These are phyloP conservation scores for Aspergillus oerlinghausenensis DNA, from an alignment of 2,329 filamentous ascomycete species.

Conservation along the genomic window DNA sequence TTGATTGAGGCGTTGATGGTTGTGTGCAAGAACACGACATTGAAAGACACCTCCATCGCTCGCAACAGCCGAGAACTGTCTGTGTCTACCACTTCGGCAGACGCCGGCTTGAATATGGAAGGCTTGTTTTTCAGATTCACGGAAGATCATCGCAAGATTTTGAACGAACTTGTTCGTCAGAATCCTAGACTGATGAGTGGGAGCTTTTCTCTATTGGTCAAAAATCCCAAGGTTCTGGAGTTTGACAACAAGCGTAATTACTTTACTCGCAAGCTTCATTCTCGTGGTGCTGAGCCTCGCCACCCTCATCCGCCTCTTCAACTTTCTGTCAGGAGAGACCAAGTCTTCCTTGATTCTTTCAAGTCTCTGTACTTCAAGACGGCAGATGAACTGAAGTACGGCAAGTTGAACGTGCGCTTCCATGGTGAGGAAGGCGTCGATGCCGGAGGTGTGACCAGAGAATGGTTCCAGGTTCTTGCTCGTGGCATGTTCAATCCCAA, in stretches of 20 bases:
- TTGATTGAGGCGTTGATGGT: slow-evolving; percentile 98
- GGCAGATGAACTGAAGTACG: slow-evolving; percentile 97
- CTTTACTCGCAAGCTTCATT: slow-evolving; percentile 90
- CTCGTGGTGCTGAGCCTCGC: slow-evolving; percentile 64
- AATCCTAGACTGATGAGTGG: slow-evolving; percentile 99
- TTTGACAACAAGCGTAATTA: slow-evolving; percentile 99
- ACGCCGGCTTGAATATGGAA: slow-evolving; percentile 67
- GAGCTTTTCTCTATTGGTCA: slow-evolving; percentile 90
- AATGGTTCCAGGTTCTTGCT: slow-evolving; percentile 98
- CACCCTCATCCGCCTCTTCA: slow-evolving; percentile 74
- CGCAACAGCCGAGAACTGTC: slow-evolving; percentile 62
- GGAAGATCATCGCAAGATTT: slow-evolving; percentile 92
- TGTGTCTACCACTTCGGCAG: slow-evolving; percentile 70
- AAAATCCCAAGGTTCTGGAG: slow-evolving; percentile 97
- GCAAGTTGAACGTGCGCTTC: slow-evolving; percentile 96
- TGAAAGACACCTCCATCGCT: slow-evolving; percentile 59
- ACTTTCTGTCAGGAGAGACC: slow-evolving; percentile 83
- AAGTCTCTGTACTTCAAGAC: slow-evolving; percentile 96
- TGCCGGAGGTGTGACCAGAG: slow-evolving; percentile 91
- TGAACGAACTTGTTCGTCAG: slow-evolving; percentile 95
- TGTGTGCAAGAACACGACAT: slow-evolving; percentile 94
- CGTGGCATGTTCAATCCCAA: slow-evolving; percentile 99
- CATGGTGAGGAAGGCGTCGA: slow-evolving; percentile 97
- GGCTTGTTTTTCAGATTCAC: slow-evolving; percentile 95
- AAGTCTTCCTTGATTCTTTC: slow-evolving; percentile 98